Base-by-base conservation (phyloP, 768 basidiomycete species). In the Podaxis carcinomalis region DNA sequence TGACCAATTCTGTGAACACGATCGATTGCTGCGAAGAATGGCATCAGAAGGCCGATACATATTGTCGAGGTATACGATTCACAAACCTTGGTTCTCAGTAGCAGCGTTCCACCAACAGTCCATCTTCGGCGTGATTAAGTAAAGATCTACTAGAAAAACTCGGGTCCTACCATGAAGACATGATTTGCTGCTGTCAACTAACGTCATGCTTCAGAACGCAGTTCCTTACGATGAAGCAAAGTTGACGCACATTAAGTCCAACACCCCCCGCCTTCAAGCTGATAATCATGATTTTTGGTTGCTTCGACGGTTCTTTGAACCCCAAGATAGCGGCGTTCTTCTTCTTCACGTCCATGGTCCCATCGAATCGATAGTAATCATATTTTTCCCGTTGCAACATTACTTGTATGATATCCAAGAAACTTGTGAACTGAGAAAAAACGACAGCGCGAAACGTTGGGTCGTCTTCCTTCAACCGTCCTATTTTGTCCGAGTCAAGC, bases 41-140 rank as follows among this genome's bases (percentile, higher is more conserved):
- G 32, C 50, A 42, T 36, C 9, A 23, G 40, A 11, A 2, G 11
- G 46, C 44, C 49, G 42, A 51, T 47, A 19, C 37, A 51, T n/a
- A 49, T 27, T 21, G 37, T 16, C 23, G 46, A 23, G 25, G 2
- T 51, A 28, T 37, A 53, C 2, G 25, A 37, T 50, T 23, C 14
- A 42, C 49, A 25, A 9, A 85, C 88, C 89, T 82, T 93, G 92
- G 55, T 86, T 86, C 69, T 93, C 92, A 3, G 81, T 85, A 0
- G 91, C 90, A 4, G 89, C 83, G 69, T 93, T 93, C 92, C 92
- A 93, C 92, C 92, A 93, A 65, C 90, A 93, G 67, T 93, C 92
- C 91, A 93, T 93, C 91, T 93, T 50, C 42, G 36, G 59, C 1
- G 42, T 51, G 54, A 66, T 47, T 63, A 59, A 61, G 10, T 57